Base-by-base conservation (phyloP, 225 moss, liverwort and hornwort species). In the Polytrichum formosum region DNA sequence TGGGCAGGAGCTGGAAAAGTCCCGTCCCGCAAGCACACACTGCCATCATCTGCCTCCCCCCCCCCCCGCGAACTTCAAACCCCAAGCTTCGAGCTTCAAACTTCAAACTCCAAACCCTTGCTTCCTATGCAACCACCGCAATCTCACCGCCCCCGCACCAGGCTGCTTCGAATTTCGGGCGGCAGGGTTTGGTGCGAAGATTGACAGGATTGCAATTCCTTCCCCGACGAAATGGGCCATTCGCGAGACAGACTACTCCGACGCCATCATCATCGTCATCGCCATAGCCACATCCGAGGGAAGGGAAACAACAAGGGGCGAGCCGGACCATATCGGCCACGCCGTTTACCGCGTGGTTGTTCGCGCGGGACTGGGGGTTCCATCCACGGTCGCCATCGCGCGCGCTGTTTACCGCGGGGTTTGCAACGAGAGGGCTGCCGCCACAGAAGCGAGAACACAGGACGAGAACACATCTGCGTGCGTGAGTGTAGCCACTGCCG, bases 1-100 rank as follows among this genome's bases (percentile, higher is more conserved):
- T 87, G 63, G 81, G 75, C 55, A 87, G 81, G 61, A 84, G 84
- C 73, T 87, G 84, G 76, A 84, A 73, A 67, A 87, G 67, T 72
- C 87, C 87, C 84, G 77, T 79, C 65, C 87, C 82, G 75, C 87
- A 84, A 28, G 77, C 84, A 64, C 87, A 87, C 71, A 87, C 87
- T 82, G 87, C 87, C 87, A 87, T 87, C 61, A 68, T 84, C 81
- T 67, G 68, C 71, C 6, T n/a, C 69, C 26, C 23, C 66, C 26
- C 23, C 17, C 30, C 6, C 30, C 58, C 6, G 7, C 19, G 7
- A 58, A 22, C 4, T 19, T 25, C 21, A 0, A 37, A 1, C 65
- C 7, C 7, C 1, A 1, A 33, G 7, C 37, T 37, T 31, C 18
- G 46, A 21, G 46, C 25, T 33, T 33, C 31, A 31, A 6, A 6